These are phyloP conservation scores for Glonium stellatum DNA, from an alignment of 495 filamentous ascomycete species.

Conservation along the genomic window DNA sequence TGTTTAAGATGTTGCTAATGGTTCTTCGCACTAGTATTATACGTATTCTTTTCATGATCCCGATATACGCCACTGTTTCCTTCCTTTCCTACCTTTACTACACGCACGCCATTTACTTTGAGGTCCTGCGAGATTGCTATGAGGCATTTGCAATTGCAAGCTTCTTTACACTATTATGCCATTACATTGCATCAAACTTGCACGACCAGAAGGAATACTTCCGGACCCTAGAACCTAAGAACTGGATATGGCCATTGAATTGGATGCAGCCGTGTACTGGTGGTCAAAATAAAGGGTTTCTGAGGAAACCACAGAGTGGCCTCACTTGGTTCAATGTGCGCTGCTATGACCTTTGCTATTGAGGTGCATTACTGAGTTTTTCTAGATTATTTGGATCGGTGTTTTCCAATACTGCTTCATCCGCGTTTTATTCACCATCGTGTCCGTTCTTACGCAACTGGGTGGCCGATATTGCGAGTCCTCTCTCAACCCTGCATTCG, in stretches of 20 bases:
- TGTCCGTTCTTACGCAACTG: conserved; percentile 66
- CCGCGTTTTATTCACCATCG: conserved; percentile 74
- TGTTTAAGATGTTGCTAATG: not conserved
- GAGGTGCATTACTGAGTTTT: not conserved
- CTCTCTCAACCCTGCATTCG: conserved; percentile 69
- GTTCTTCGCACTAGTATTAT: conserved; percentile 52
- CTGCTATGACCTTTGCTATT: not conserved
- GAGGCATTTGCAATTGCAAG: conserved; percentile 87
- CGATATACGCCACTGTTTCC: conserved; percentile 71
- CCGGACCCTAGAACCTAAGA: conserved; percentile 55
- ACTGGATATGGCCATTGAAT: conserved; percentile 69
- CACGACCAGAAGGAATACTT: conserved; percentile 88
- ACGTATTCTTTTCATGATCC: conserved; percentile 86
- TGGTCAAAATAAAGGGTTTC: conserved; percentile 52
- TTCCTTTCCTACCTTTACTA: conserved; percentile 75
- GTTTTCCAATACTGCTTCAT: conserved; percentile 91
- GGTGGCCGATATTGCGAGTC: conserved; percentile 68
- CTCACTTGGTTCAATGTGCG: conserved; percentile 82
- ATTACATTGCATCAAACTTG: conserved; percentile 72
- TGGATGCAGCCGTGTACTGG: conserved; percentile 65
- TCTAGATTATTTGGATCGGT: conserved; percentile 71
- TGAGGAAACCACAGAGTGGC: conserved; percentile 71
- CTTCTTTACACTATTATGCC: conserved; percentile 84
- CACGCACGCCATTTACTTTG: conserved; percentile 73
- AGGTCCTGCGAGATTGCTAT: conserved; percentile 77